phyloP scores from a whole-genome alignment of 2,329 filamentous ascomycete species.

The Stylonectria norvegica region DNA sequence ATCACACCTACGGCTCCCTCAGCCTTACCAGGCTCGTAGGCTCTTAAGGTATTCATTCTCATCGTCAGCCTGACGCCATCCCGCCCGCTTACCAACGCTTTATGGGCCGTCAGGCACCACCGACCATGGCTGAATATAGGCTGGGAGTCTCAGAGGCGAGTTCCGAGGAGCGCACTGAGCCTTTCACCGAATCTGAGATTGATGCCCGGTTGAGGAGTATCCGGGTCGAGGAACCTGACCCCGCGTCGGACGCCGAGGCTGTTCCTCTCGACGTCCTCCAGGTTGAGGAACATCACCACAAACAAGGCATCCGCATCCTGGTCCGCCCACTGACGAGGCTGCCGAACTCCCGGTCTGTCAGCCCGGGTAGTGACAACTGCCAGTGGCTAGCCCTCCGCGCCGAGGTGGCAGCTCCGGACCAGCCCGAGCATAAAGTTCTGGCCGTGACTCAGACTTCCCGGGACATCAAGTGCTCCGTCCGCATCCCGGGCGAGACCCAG shows the following conservation, averaged over 20 bases:
- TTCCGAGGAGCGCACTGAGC: slow-evolving; percentile 55
- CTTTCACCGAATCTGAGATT: slow-evolving; percentile 55
- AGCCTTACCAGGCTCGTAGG: background rate
- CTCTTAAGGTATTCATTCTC: slow-evolving; percentile 21
- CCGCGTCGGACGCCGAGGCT: slow-evolving; percentile 37
- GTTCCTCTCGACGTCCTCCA: slow-evolving; percentile 54
- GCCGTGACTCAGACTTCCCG: slow-evolving; percentile 58
- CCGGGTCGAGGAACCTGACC: slow-evolving; percentile 42
- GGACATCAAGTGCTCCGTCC: slow-evolving; percentile 59
- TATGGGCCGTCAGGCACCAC: slow-evolving; percentile 30
- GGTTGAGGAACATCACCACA: slow-evolving; percentile 51
- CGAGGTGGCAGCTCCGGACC: slow-evolving; percentile 49
- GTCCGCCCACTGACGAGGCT: slow-evolving; percentile 53
- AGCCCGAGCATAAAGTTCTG: slow-evolving; percentile 54
- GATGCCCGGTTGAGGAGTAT: slow-evolving; percentile 47
- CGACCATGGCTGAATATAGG: slow-evolving; percentile 46
- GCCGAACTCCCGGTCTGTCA: slow-evolving; percentile 51
- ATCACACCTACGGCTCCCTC: background rate
- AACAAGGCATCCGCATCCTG: slow-evolving; percentile 55
- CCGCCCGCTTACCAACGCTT: slow-evolving; percentile 24
- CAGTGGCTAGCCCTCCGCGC: slow-evolving; percentile 55
- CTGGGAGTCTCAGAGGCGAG: slow-evolving; percentile 35
- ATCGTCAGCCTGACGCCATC: slow-evolving; percentile 12
- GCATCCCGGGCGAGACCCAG: slow-evolving; percentile 48
- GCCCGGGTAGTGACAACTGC: slow-evolving; percentile 54